Evolutionary conservation across 257 asterid genomes (phyloP), one percentile per base, ranked within the genome.

Genomic region (Primulina huaijiensis): DNA sequence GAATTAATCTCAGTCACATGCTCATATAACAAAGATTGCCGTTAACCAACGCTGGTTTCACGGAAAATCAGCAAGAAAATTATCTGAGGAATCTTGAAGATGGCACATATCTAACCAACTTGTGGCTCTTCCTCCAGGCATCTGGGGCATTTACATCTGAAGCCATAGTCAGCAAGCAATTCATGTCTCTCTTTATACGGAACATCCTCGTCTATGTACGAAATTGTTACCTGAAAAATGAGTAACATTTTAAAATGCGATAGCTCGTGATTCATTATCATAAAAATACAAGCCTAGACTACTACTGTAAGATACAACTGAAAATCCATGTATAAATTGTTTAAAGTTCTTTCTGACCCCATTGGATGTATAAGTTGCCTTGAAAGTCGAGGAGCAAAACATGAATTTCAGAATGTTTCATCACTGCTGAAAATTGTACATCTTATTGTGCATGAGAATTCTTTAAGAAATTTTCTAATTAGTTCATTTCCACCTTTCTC

Each of bases 151-250:
- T 76, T 80, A 73, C 97, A 91, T 71, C 38, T 77, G 74, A 94
- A 94, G 34, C 96, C 97, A 77, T 94, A 94, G 75, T 91, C 97
- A 33, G 89, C 96, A 40, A 94, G 95, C 31, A 43, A 75, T 55
- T 73, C 72, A 75, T 85, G 97, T 72, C 98, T 89, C 67, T 91
- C 98, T 74, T 84, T 81, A 8, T 82, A 84, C 10, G 93, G 79
- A 79, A 85, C 86, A 34, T 89, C 96, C 80, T 94, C 99, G 23
- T 89, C 96, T 67, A 94, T 83, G 82, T 94, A 91, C 0, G 99
- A 94, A 76, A 91, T 94, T 25, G 93, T 88, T 69, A 91, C 77
- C 99, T 93, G 90, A 31, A 73, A 75, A 69, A 30, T 34, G 5
- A 62, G 17, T 40, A 8, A n/a, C 16, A 10, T 53, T 62, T 2